These are phyloP conservation scores for Closterium sp. DNA, from an alignment of 139 green algal genomes.

Conservation along the genomic window DNA sequence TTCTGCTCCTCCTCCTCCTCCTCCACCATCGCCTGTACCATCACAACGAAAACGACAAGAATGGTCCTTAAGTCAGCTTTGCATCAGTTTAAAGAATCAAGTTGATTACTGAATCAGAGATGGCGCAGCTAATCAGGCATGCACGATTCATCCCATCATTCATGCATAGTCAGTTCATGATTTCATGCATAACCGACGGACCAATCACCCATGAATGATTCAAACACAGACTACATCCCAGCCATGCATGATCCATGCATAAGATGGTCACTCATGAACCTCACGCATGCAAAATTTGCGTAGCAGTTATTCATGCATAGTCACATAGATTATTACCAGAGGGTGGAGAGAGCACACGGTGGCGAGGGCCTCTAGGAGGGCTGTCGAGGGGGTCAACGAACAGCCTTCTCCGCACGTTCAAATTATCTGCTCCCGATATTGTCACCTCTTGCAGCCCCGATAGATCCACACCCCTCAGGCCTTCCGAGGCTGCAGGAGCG, in stretches of 20 bases:
- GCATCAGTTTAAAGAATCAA: background rate
- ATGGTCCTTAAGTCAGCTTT: background rate
- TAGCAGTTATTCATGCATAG: background rate
- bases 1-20: background rate
- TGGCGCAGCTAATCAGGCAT: background rate
- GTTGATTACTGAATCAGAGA: background rate
- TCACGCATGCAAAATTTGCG: no score
- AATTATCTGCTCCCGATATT: background rate
- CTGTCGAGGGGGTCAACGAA: background rate
- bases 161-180: background rate
- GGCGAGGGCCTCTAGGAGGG: background rate
- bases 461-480: background rate
- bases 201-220: background rate
- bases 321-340: background rate
- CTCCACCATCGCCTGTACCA: background rate
- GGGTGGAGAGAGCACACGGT: background rate
- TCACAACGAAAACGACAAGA: background rate
- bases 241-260: no score
- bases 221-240: no score
- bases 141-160: background rate
- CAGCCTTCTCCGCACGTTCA: background rate
- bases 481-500: background rate
- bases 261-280: no score
- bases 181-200: background rate
- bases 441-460: background rate